Evolutionary conservation across 1,284 basidiomycete genomes (phyloP), one percentile per base, ranked within the genome.

Genomic region (Tilletia setariae): DNA sequence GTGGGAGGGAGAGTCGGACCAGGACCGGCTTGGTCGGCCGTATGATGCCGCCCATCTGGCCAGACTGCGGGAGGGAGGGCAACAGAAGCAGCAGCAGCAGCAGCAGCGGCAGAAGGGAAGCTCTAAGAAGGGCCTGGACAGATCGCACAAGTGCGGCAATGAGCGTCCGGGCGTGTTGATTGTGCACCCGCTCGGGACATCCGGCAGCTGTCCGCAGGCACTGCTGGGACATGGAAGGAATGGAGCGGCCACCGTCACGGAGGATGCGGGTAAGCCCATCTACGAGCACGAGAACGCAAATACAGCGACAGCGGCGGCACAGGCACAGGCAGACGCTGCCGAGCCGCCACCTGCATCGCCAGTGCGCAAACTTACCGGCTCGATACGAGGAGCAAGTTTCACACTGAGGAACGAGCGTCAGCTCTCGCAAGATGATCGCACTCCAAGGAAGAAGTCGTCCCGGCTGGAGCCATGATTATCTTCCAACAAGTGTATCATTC

Each of bases 161-260:
- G 56, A 61, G 21, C 25, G 56, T 19, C 56, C 56, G 56, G 56
- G 56, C 15, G 28, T 61, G 19, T 40, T 61, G 56, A 30, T 61
- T 21, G 32, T 30, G 15, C 56, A 61, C 21, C 56, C 56, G 9
- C 56, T 61, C 15, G 56, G 56, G 4, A 61, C 56, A n/a, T 19
- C 16, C n/a, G 56, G 56, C 30, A 61, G 56, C 56, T 61, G 56
- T 61, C 56, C 56, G 13, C 28, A 19, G 8, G 28, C 56, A 9
- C 56, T 61, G 2, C 4, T 61, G 25, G 56, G 56, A 15, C 9
- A 61, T 30, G 56, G 56, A 11, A 9, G 23, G 8, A 61, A 16
- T 61, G 56, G 28, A 7, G 32, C 56, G n/a, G 23, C 53, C 23
- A 59, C 53, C 4, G 53, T 25, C n/a, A 49, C 16, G 23, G 47